A percentile compares a stretch with the other conserved stretches of the same genome.
Evolutionary conservation across 495 filamentous ascomycete genomes (phyloP).

Genomic region (Pseudevernia furfuracea): DNA sequence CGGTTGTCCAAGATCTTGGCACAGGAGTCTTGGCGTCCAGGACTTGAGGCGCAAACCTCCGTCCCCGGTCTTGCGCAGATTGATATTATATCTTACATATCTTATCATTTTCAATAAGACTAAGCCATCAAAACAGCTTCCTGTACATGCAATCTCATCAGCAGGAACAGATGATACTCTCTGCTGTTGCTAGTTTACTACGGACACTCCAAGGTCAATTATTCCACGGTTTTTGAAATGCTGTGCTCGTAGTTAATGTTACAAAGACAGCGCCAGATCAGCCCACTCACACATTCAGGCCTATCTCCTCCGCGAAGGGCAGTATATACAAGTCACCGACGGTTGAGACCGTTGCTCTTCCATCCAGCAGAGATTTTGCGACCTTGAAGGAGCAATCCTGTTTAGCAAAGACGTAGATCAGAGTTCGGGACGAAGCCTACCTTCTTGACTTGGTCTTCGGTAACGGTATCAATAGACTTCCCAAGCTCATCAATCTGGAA

Average conservation of each 20-base stretch:
- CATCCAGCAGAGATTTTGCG: constrained; percentile 74
- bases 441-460: constrained; percentile 74
- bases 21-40: too few species aligned
- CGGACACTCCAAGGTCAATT: neutral
- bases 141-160: too few species aligned
- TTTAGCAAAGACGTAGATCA: constrained; percentile 16
- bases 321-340: constrained; percentile 85
- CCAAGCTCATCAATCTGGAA: constrained; percentile 79
- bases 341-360: constrained; percentile 78
- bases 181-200: too few species aligned
- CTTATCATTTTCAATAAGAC: too few species aligned
- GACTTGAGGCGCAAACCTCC: too few species aligned
- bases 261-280: neutral
- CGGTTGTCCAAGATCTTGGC: too few species aligned
- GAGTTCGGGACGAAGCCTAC: constrained; percentile 48
- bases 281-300: constrained; percentile 72
- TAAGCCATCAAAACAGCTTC: too few species aligned
- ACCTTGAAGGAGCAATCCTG: constrained; percentile 45
- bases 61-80: too few species aligned
- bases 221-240: neutral
- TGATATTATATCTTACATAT: too few species aligned
- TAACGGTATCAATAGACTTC: constrained; percentile 71
- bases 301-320: constrained; percentile 88
- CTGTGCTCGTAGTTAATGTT: neutral
- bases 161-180: too few species aligned